These are phyloP conservation scores for Quercus suber DNA, from an alignment of 306 rosid genomes.

Conservation along the genomic window DNA sequence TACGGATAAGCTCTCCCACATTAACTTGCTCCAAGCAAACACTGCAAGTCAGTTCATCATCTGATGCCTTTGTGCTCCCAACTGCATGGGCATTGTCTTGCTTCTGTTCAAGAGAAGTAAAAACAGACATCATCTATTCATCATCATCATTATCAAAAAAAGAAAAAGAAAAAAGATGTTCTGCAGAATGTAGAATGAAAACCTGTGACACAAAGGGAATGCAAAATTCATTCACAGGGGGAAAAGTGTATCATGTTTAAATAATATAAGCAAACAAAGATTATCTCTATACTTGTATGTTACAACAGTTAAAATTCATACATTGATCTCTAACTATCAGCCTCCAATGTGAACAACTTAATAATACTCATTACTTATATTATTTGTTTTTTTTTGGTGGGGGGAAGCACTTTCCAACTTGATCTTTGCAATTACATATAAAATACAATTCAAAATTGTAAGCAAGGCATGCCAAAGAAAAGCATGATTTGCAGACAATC, in stretches of 20 bases:
- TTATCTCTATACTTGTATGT: neutral
- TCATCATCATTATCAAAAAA: no score
- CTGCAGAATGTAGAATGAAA: neutral
- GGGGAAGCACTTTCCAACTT: no score
- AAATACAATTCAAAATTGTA: no score
- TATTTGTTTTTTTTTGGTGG: no score
- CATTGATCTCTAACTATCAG: neutral
- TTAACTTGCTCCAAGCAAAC: constrained; percentile 97
- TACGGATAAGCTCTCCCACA: constrained; percentile 82
- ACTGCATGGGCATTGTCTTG: constrained; percentile 48
- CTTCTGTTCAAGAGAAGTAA: constrained; percentile 21
- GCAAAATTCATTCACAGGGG: neutral
- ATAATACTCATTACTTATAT: neutral
- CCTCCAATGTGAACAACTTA: neutral
- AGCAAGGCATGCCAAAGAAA: neutral
- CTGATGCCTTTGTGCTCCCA: constrained; percentile 55
- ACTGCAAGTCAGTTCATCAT: constrained; percentile 94
- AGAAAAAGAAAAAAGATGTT: neutral
- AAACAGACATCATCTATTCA: no score
- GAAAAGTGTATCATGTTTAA: neutral
- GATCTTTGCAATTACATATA: no score
- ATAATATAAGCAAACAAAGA: neutral
- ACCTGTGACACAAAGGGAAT: neutral
- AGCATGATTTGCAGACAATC: neutral
- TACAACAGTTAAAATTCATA: neutral